Percentiles rank a stretch among this genome's conserved stretches.
Conservation (phyloP, 345 rosid genomes). For the Syzygium aromaticum region DNA sequence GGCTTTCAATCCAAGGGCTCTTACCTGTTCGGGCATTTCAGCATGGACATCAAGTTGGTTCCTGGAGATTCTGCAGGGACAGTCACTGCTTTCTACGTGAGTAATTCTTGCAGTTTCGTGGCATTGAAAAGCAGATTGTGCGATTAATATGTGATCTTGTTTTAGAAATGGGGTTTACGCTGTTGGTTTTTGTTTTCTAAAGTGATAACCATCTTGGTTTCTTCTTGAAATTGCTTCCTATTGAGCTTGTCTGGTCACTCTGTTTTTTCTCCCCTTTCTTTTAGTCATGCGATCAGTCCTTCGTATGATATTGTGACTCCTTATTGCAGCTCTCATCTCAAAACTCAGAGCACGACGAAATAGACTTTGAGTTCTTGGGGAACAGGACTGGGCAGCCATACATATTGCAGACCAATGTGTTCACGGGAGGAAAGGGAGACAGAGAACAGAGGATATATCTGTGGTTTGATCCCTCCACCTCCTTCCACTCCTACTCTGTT, state of each 20-base stretch:
- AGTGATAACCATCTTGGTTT: not conserved
- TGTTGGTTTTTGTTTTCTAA: not conserved
- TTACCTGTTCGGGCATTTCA: conserved; percentile 79
- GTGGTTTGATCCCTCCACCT: conserved; percentile 76
- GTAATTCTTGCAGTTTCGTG: conserved; percentile 3
- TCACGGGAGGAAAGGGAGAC: conserved; percentile 72
- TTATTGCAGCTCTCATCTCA: conserved; percentile 65
- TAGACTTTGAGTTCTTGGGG: conserved; percentile 90
- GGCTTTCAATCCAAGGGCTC: conserved; percentile 84
- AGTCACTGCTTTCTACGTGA: conserved; percentile 79
- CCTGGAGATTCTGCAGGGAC: conserved; percentile 83
- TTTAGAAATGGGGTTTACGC: not conserved
- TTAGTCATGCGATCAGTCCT: not conserved
- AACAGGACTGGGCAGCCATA: conserved; percentile 78
- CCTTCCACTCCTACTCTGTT: conserved; percentile 53
- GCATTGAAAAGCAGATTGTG: not conserved
- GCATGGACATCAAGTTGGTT: conserved; percentile 77
- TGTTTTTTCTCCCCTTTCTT: not conserved
- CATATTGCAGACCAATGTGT: conserved; percentile 78
- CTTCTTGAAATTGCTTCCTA: not conserved
- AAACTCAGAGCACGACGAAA: conserved; percentile 79
- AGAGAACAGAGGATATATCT: conserved; percentile 73
- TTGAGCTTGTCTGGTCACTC: not conserved
- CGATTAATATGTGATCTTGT: not conserved
- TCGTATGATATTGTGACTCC: not conserved